These are phyloP conservation scores for Trichoderma endophyticum DNA, from an alignment of 2,329 filamentous ascomycete species.

Conservation along the genomic window DNA sequence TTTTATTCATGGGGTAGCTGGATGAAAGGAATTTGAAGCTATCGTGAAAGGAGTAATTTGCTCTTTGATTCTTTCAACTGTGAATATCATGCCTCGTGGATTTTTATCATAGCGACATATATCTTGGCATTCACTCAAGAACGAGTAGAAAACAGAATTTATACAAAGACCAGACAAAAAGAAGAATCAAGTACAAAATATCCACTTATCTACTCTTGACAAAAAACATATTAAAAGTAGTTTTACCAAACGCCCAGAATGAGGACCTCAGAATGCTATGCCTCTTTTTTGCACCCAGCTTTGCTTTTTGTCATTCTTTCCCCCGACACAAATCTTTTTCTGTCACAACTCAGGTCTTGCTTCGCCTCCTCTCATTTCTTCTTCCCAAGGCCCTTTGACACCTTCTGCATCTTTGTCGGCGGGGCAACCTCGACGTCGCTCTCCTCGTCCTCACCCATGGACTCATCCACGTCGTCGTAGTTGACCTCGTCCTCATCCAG, in stretches of 20 bases:
- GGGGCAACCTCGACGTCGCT: slow-evolving; percentile 49
- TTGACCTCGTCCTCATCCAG: slow-evolving; percentile 59
- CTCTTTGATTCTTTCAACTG: not conserved
- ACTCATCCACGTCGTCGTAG: slow-evolving; percentile 55
- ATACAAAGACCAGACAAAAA: not conserved
- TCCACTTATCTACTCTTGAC: not conserved
- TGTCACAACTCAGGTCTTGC: too few species aligned
- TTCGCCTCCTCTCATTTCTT: slow-evolving; percentile 35
- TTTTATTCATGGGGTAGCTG: not conserved
- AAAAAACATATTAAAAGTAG: slow-evolving; percentile 15
- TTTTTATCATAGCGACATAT: not conserved
- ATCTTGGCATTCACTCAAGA: not conserved
- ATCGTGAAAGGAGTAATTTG: not conserved
- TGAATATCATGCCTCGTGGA: not conserved
- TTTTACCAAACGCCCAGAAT: slow-evolving; percentile 13
- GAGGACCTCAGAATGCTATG: slow-evolving; percentile 11
- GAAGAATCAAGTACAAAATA: not conserved
- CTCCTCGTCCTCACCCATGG: slow-evolving; percentile 54
- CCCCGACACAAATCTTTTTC: not conserved
- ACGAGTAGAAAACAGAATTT: not conserved
- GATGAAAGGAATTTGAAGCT: not conserved
- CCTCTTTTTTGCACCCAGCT: not conserved
- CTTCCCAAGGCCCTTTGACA: slow-evolving; percentile 35
- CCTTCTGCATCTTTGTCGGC: slow-evolving; percentile 45
- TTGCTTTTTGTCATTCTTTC: not conserved